These are phyloP conservation scores for Fusarium cyanostomum DNA, from an alignment of 2,329 filamentous ascomycete genomes.

Conservation along the genomic window DNA sequence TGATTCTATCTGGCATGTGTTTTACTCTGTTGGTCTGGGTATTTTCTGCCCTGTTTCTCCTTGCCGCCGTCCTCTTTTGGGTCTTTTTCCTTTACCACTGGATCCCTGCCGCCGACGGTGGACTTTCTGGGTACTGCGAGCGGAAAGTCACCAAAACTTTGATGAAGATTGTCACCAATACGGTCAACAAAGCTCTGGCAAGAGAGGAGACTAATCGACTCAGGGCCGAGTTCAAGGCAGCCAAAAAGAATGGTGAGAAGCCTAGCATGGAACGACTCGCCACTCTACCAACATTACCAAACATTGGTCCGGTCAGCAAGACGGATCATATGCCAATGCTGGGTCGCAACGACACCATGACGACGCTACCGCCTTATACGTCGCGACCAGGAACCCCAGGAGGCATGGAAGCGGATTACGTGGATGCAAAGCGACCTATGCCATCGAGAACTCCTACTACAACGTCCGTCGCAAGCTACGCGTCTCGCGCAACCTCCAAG, in stretches of 20 bases:
- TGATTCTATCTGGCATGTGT: slow-evolving; percentile 89
- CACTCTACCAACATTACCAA: slow-evolving; percentile 72
- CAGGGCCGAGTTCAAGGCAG: slow-evolving; percentile 60
- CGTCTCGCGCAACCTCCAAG: slow-evolving; percentile 71
- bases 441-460: slow-evolving; percentile 62
- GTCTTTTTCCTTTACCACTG: slow-evolving; percentile 92
- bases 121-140: slow-evolving; percentile 85
- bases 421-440: slow-evolving; percentile 61
- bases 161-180: slow-evolving; percentile 82
- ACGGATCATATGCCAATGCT: slow-evolving; percentile 68
- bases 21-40: slow-evolving; percentile 93
- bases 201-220: slow-evolving; percentile 74
- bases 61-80: slow-evolving; percentile 82
- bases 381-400: slow-evolving; percentile 67
- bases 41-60: slow-evolving; percentile 77
- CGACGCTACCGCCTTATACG: slow-evolving; percentile 70
- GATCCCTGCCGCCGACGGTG: slow-evolving; percentile 83
- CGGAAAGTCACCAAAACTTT: slow-evolving; percentile 90
- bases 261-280: slow-evolving; percentile 63
- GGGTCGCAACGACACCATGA: slow-evolving; percentile 67
- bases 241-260: slow-evolving; percentile 64
- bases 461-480: slow-evolving; percentile 68
- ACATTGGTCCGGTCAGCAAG: slow-evolving; percentile 46
- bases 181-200: slow-evolving; percentile 87
- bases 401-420: slow-evolving; percentile 61